A percentile compares a stretch with the other conserved stretches of the same genome.
Conservation (phyloP, 495 filamentous ascomycete species). For the Podospora bellae-mahoneyi region DNA sequence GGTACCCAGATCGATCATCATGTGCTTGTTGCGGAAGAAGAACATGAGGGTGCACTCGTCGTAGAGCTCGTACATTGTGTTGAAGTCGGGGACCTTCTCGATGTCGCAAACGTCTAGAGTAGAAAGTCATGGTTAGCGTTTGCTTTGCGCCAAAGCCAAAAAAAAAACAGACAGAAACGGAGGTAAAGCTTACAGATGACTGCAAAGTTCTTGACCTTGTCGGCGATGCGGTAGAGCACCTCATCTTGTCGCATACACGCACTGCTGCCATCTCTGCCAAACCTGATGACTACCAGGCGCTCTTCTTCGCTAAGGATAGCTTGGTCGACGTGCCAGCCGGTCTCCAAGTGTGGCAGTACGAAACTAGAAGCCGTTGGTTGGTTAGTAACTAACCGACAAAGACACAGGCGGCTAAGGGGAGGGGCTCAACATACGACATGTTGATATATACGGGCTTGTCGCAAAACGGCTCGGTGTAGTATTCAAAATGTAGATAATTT, state of each 20-base stretch:
- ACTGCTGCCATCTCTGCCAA: conserved; percentile 75
- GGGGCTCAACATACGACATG: neutral
- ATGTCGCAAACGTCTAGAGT: conserved; percentile 83
- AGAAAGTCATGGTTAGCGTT: neutral
- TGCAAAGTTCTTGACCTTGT: conserved; percentile 83
- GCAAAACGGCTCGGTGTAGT: no score
- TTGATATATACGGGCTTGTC: neutral
- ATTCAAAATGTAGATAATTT: no score
- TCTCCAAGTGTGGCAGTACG: conserved; percentile 85
- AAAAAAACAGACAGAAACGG: no score
- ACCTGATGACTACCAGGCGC: conserved; percentile 91
- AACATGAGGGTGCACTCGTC: conserved; percentile 67
- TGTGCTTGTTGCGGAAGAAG: conserved; percentile 98
- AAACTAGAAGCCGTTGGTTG: conserved; percentile 64
- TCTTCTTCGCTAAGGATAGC: conserved; percentile 87
- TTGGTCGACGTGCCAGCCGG: conserved; percentile 96
- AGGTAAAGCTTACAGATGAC: conserved; percentile 53
- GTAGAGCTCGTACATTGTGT: conserved; percentile 84
- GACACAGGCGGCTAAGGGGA: neutral
- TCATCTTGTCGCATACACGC: conserved; percentile 92
- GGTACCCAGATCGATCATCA: conserved; percentile 98
- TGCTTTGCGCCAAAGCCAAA: neutral
- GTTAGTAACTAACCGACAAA: neutral
- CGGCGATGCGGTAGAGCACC: conserved; percentile 85
- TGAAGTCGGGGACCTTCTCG: conserved; percentile 95